A percentile compares a stretch with the other conserved stretches of the same genome.
Conservation (phyloP, 202 grass and related monocot species). For the Setaria viridis region DNA sequence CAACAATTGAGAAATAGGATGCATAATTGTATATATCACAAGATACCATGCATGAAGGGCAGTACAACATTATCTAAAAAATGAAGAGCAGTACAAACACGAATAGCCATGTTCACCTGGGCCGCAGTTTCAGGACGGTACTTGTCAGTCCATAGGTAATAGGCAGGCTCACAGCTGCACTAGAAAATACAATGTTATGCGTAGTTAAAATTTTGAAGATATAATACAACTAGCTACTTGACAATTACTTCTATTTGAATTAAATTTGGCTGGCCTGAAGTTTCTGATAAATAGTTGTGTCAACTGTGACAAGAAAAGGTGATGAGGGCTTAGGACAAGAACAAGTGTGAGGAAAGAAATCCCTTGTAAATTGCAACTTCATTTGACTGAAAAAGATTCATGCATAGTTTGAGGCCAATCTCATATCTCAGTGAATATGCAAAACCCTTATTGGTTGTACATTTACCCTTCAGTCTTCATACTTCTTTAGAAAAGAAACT, state of each 20-base stretch:
- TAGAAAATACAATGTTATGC: slow-evolving; percentile 42
- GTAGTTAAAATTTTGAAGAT: slow-evolving; percentile 18
- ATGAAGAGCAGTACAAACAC: slow-evolving; percentile 1
- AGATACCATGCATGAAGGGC: slow-evolving; percentile 17
- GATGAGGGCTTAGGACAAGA: slow-evolving; percentile 10
- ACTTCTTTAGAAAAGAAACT: background rate
- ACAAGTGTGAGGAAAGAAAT: background rate
- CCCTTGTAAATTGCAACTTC: slow-evolving; percentile 10
- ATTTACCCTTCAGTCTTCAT: background rate
- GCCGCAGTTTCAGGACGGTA: slow-evolving; percentile 82
- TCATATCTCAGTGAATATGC: background rate
- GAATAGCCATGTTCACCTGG: slow-evolving; percentile 64
- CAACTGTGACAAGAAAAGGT: slow-evolving; percentile 3
- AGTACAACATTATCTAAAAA: background rate
- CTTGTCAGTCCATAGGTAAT: slow-evolving; percentile 85
- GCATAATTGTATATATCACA: background rate
- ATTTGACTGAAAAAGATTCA: background rate
- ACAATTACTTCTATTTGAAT: slow-evolving; percentile 2
- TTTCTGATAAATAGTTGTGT: slow-evolving; percentile 23
- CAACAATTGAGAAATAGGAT: slow-evolving; percentile 4
- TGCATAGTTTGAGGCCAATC: slow-evolving; percentile 16
- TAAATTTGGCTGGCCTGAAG: slow-evolving; percentile 18
- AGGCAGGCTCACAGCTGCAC: slow-evolving; percentile 54
- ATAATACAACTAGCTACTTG: slow-evolving; percentile 22
- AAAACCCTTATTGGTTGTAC: slow-evolving; percentile 13